Percentiles rank a stretch among this genome's conserved stretches.
Evolutionary conservation across 495 filamentous ascomycete genomes (phyloP).

Genomic region (Xylaria telfairii): DNA sequence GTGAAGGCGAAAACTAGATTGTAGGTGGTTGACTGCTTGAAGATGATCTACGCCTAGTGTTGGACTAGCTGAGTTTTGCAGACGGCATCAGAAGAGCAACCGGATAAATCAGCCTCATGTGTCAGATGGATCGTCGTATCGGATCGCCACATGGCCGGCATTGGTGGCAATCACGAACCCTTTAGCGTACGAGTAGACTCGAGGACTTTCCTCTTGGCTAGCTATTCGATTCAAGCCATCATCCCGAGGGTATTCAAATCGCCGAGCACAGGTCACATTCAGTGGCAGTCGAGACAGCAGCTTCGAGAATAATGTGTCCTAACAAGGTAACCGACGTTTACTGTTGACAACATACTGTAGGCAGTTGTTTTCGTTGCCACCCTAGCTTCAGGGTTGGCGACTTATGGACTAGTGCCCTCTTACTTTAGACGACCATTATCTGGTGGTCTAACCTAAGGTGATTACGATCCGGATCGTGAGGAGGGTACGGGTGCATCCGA

Average conservation of each 20-base stretch:
- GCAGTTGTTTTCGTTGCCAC: neutral
- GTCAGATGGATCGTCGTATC: constrained; percentile 37
- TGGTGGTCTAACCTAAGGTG: constrained; percentile 11
- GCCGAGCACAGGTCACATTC: neutral
- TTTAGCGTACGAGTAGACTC: neutral
- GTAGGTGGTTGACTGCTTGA: neutral
- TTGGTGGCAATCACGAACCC: neutral
- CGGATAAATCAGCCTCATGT: constrained; percentile 49
- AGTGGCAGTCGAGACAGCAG: neutral
- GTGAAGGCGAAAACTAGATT: constrained; percentile 22
- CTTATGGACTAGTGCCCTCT: neutral
- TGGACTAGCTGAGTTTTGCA: constrained; percentile 32
- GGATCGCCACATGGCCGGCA: constrained; percentile 30
- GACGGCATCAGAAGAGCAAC: constrained; percentile 21
- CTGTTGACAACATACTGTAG: neutral
- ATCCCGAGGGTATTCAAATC: neutral
- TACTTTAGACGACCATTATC: neutral
- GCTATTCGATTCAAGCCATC: neutral
- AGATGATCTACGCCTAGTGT: constrained; percentile 12
- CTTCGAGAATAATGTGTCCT: neutral
- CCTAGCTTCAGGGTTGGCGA: neutral
- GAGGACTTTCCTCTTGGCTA: neutral
- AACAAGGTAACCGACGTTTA: neutral
- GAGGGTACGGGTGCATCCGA: constrained; percentile 18
- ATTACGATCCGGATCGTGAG: neutral